Conservation (phyloP, 306 rosid species). For the Citrullus mucosospermus region DNA sequence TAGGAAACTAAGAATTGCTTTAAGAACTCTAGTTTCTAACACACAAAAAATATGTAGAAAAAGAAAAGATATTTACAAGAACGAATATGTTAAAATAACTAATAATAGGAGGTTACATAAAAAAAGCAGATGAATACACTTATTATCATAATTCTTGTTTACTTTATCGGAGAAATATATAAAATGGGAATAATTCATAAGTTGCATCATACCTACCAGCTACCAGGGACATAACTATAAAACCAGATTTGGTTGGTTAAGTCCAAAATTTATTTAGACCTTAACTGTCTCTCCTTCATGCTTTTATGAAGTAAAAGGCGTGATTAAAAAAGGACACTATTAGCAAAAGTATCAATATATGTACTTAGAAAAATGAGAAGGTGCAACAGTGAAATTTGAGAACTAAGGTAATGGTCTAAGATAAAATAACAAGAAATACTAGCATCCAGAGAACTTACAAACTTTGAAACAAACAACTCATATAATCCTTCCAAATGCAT, state of each 20-base stretch:
- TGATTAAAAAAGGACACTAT: not conserved
- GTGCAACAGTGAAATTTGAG: conserved; percentile 1
- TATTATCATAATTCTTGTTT: not conserved
- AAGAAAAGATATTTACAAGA: not conserved
- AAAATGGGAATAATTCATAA: not conserved
- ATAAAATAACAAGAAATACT: not conserved
- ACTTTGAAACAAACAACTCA: conserved; percentile 81
- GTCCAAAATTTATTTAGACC: not conserved
- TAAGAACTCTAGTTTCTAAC: not conserved
- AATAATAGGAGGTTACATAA: not conserved
- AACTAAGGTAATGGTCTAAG: not conserved
- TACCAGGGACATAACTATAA: not conserved
- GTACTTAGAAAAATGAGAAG: not conserved
- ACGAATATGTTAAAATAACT: not conserved
- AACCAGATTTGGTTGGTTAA: not conserved
- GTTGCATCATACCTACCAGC: not conserved
- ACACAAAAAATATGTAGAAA: conserved; percentile 9
- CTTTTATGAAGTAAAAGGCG: not conserved
- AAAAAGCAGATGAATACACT: not conserved
- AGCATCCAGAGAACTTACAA: conserved; percentile 46
- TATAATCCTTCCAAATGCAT: conserved; percentile 96
- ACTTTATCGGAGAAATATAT: not conserved
- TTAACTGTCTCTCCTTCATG: not conserved
- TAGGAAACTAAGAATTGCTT: not conserved
- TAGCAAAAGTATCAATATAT: not conserved